A percentile compares a stretch with the other conserved stretches of the same genome.
Conservation (phyloP, 192 early-diverging fungal genomes). For the Helicostylum pulchrum region DNA sequence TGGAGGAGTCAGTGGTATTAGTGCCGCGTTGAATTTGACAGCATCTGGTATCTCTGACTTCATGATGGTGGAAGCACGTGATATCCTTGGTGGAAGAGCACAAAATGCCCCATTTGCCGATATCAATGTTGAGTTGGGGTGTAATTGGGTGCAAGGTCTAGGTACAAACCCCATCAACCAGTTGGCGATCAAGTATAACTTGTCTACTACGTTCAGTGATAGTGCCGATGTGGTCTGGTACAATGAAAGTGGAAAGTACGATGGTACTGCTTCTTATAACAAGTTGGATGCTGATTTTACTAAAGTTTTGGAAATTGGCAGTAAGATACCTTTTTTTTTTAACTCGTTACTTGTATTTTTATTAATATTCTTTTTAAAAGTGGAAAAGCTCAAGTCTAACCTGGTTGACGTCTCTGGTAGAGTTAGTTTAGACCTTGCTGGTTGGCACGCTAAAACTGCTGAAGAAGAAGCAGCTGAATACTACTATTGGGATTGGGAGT, state of each 20-base stretch:
- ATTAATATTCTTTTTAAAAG: conserved; percentile 1
- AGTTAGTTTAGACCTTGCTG: conserved; percentile 26
- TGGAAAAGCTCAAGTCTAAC: conserved; percentile 16
- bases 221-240: conserved; percentile 23
- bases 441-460: conserved; percentile 27
- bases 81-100: conserved; percentile 34
- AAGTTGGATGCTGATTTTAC: conserved; percentile 20
- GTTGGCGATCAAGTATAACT: conserved; percentile 27
- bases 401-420: conserved; percentile 33
- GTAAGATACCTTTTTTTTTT: conserved; percentile 13
- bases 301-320: conserved; percentile 8
- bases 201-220: conserved; percentile 19
- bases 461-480: conserved; percentile 31
- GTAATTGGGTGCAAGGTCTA: conserved; percentile 41
- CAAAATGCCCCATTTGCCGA: conserved; percentile 31
- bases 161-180: conserved; percentile 35
- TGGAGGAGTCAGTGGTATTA: conserved; percentile 38
- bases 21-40: conserved; percentile 31
- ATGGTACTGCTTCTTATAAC: conserved; percentile 21
- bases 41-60: conserved; percentile 33
- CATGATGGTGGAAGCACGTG: conserved; percentile 37
- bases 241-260: conserved; percentile 28
- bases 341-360: background rate
- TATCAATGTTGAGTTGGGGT: conserved; percentile 32
- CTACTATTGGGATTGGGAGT: conserved; percentile 33